phyloP scores from a whole-genome alignment of 2,329 filamentous ascomycete genomes.

The Didymella segeticola region DNA sequence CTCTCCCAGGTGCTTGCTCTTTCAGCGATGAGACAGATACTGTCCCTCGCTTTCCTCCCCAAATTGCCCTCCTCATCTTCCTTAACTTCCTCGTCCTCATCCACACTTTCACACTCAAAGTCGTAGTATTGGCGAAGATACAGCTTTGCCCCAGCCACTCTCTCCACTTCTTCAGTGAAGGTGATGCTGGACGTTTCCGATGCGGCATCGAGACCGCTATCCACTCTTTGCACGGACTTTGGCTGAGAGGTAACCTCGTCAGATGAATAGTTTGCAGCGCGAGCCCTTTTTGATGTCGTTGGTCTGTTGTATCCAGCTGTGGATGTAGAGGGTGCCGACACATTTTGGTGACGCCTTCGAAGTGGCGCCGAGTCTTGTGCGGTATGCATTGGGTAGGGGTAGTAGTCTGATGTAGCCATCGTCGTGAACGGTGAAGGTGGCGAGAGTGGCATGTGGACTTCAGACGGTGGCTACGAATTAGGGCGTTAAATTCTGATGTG shows the following conservation, averaged over 20 bases:
- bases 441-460: background rate
- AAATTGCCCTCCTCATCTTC: background rate
- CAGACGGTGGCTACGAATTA: background rate
- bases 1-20: constrained; percentile 1
- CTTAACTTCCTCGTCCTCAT: background rate
- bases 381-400: constrained; percentile 4
- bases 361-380: background rate
- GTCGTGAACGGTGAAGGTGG: background rate
- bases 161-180: constrained; percentile 7
- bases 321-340: background rate
- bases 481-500: too few species aligned
- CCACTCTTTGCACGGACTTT: background rate
- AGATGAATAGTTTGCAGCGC: background rate
- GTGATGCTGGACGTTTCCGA: constrained; percentile 5
- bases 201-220: constrained; percentile 3
- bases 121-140: background rate
- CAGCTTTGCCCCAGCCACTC: background rate
- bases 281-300: background rate
- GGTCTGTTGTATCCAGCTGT: background rate
- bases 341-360: background rate
- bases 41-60: constrained; percentile 1
- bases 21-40: constrained; percentile 5
- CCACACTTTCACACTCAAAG: background rate
- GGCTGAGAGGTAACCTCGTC: background rate
- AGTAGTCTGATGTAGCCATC: constrained; percentile 4